A percentile compares a stretch with the other conserved stretches of the same genome.
Conservation (phyloP, 495 filamentous ascomycete species). For the Mycothermus thermophilus region DNA sequence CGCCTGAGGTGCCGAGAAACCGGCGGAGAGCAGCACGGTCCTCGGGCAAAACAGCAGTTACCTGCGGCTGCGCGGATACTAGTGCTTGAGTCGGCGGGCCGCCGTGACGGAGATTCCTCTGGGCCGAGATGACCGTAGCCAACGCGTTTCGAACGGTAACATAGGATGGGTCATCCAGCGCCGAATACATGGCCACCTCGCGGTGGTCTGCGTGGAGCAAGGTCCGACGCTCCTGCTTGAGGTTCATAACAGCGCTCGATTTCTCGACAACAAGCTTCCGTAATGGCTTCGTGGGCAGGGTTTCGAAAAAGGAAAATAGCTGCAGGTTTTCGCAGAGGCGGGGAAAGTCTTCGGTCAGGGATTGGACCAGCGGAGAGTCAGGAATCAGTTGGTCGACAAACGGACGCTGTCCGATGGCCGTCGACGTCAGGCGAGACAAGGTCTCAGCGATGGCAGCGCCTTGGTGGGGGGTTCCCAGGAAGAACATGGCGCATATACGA, state of each 20-base stretch:
- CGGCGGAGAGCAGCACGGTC: neutral
- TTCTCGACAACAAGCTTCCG: slow-evolving; percentile 9
- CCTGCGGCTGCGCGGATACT: too few species aligned
- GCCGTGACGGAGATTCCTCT: too few species aligned
- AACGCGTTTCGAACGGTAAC: slow-evolving; percentile 1
- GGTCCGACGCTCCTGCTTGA: slow-evolving; percentile 4
- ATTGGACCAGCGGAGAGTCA: neutral
- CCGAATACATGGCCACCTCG: slow-evolving; percentile 7
- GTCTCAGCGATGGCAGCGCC: slow-evolving; percentile 29
- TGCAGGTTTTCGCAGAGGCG: neutral
- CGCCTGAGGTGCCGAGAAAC: neutral
- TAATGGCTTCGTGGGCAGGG: slow-evolving; percentile 2
- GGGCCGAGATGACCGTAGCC: neutral
- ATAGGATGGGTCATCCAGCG: slow-evolving; percentile 6
- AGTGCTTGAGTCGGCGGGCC: too few species aligned
- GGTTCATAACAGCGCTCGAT: slow-evolving; percentile 9
- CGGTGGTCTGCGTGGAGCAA: slow-evolving; percentile 10
- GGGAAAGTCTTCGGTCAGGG: slow-evolving; percentile 3
- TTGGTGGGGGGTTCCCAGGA: slow-evolving; percentile 37
- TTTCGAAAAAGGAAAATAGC: slow-evolving; percentile 5
- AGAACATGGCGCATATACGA: slow-evolving; percentile 28
- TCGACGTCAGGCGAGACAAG: slow-evolving; percentile 10
- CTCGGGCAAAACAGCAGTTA: neutral
- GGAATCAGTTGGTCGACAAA: slow-evolving; percentile 11
- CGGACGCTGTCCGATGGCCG: slow-evolving; percentile 1